Evolutionary conservation across 2,329 filamentous ascomycete genomes (phyloP), one percentile per base, ranked within the genome.

Genomic region (Diplodia sapinea): DNA sequence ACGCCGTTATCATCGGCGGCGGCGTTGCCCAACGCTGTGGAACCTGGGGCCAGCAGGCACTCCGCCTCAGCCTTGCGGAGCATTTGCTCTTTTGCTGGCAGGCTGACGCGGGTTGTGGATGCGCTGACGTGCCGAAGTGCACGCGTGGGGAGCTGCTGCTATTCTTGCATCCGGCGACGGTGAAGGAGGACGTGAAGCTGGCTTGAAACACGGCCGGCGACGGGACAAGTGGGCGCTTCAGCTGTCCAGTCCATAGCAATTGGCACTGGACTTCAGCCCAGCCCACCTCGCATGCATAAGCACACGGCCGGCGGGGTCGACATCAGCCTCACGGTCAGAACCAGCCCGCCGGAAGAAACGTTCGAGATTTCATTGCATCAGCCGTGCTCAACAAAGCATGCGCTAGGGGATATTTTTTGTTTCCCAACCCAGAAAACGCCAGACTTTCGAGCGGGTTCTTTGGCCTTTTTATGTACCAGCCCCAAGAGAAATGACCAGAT

Each of bases 381-480:
- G 47, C 59, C 26, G 47, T 33, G 29, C 31, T 15, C 59, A 38
- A 47, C 59, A 47, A 52, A 23, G 15, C 47, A 26, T 51, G 47
- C 43, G 47, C 20, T 63, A 13, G n/a, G 31, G 54, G 54, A 65
- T 65, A 29, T 65, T 51, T 50, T 47, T 55, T 62, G 15, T 29
- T 47, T 47, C n/a, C 33, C 38, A 23, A n/a, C 17, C 49, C 62
- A 47, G 33, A 31, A 33, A 65, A 54, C 51, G 62, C 55, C 55
- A 31, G 17, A 36, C 36, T 15, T 38, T 15, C 6, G 40, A 29
- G 31, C 20, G 26, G 17, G 13, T 11, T 54, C 52, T 38, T n/a
- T 52, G 59, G 43, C 29, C 23, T 17, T 52, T 38, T 52, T 52
- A 40, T 31, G n/a, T 29, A 51, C 61, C 61, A 52, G 36, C 11